Base-by-base conservation (phyloP, 495 filamentous ascomycete genomes). In the Penicillium malachiteum region DNA sequence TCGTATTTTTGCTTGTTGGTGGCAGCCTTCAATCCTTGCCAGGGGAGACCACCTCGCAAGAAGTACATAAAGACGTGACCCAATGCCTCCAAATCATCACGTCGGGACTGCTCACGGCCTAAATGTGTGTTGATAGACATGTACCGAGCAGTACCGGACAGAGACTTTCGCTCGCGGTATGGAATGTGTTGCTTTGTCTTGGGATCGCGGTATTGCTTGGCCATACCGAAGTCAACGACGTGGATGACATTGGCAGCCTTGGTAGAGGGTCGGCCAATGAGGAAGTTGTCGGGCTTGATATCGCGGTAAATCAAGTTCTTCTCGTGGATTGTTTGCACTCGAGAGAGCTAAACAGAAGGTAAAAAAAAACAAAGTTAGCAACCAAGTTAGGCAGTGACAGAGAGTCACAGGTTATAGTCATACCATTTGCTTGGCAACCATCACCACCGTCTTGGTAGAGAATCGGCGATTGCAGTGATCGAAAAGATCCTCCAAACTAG, bases 1-100 rank as follows among this genome's bases (percentile, higher is more conserved):
- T 99, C 94, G 62, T 99, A 99, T 77, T 99, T 99, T 69, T 99
- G 94, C 83, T 99, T 99, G 79, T 99, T 99, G 55, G 94, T 99
- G 14, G 95, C 95, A 70, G 94, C 94, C 78, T 97, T 97, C 65
- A 99, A 78, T 48, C 94, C 94, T 76, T 99, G 94, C 94, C 94
- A 99, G 16, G 94, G 94, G 55, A 99, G 81, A 50, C 95, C 95
- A 54, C 94, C 94, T 46, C 95, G 80, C 58, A 99, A 78, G 78
- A 99, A 99, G 78, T 99, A 99, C 89, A 99, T 93, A 78, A 99
- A 99, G 26, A 99, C 94, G 67, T 99, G 94, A 14, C 94, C 94
- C 16, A 99, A 73, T 0, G 94, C 94, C 71, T 99, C 94, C 48
- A 99, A 75, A 72, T 99, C 94, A 70, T 99, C 94, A 77, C 94